These are phyloP conservation scores for Ambrosiella cleistominuta DNA, from an alignment of 2,329 filamentous ascomycete species.

Conservation along the genomic window DNA sequence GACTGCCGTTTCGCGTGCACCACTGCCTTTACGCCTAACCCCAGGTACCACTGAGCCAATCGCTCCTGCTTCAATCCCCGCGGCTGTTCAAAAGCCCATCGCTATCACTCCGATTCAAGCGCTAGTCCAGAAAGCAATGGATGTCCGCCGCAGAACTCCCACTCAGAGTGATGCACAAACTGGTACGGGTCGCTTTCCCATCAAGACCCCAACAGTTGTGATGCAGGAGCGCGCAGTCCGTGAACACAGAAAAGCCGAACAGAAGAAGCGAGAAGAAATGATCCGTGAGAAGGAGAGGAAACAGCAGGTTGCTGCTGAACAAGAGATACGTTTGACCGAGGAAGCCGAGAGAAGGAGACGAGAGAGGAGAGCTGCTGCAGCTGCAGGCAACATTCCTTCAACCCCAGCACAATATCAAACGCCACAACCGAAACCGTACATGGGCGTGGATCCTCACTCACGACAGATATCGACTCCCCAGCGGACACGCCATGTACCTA, in stretches of 20 bases:
- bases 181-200: conserved; percentile 18
- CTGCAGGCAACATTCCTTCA: conserved; percentile 25
- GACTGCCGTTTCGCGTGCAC: conserved; percentile 6
- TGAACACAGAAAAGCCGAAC: conserved; percentile 52
- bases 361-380: conserved; percentile 43
- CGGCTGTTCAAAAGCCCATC: background rate
- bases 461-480: conserved; percentile 13
- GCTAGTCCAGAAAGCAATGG: conserved; percentile 3
- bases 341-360: conserved; percentile 38
- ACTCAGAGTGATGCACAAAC: conserved; percentile 7
- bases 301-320: conserved; percentile 33
- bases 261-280: conserved; percentile 47
- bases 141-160: conserved; percentile 9
- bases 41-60: background rate
- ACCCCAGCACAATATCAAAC: conserved; percentile 9
- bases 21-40: background rate
- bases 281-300: conserved; percentile 29
- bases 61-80: background rate
- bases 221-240: conserved; percentile 65
- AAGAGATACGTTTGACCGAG: conserved; percentile 36
- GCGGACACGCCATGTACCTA: background rate
- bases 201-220: conserved; percentile 74
- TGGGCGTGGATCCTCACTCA: conserved; percentile 13
- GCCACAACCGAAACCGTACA: conserved; percentile 14
- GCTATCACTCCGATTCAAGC: background rate